A percentile compares a stretch with the other conserved stretches of the same genome.
Conservation (phyloP, 2,329 filamentous ascomycete species). For the Penicillium brevicompactum region DNA sequence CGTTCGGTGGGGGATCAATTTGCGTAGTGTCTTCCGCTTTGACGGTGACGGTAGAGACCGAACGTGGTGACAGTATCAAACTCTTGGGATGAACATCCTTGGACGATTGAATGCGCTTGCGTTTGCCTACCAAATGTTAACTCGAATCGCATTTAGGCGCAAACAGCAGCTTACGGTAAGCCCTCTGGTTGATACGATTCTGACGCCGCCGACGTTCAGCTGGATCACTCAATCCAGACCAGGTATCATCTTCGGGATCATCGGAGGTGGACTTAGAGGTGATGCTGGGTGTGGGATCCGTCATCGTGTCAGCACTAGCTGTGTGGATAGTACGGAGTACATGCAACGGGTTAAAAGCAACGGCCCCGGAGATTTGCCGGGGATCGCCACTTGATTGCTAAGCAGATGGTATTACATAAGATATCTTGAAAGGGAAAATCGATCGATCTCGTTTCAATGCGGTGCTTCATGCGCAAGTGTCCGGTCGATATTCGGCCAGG, state of each 20-base stretch:
- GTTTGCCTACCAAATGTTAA: constrained; percentile 16
- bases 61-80: constrained; percentile 1
- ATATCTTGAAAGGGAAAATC: too few species aligned
- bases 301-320: constrained; percentile 5
- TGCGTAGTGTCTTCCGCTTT: neutral
- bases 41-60: neutral
- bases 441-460: too few species aligned
- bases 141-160: neutral
- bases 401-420: too few species aligned
- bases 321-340: neutral
- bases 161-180: constrained; percentile 26
- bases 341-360: neutral
- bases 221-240: constrained; percentile 29
- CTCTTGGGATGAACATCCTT: constrained; percentile 18
- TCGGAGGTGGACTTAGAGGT: neutral
- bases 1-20: neutral
- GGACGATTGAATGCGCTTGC: constrained; percentile 20
- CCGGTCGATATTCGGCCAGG: too few species aligned
- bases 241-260: constrained; percentile 21
- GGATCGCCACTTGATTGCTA: too few species aligned
- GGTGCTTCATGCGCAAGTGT: too few species aligned
- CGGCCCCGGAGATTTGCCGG: too few species aligned
- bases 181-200: constrained; percentile 35
- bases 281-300: neutral
- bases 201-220: constrained; percentile 31